phyloP scores from a whole-genome alignment of 257 asterid species.

The Gentiana dahurica region DNA sequence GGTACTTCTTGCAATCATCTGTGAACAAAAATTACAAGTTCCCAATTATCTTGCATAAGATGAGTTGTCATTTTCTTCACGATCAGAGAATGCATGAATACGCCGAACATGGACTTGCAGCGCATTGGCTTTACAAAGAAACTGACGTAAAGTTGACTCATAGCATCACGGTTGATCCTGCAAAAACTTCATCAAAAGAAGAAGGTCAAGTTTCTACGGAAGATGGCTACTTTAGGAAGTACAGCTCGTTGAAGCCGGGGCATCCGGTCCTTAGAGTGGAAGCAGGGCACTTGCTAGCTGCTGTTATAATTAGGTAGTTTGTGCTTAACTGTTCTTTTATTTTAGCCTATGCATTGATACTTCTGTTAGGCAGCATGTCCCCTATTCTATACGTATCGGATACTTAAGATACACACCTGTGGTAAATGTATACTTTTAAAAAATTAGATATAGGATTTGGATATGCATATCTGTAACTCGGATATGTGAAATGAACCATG shows the following conservation, averaged over 20 bases:
- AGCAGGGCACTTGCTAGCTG: constrained; percentile 91
- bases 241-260: constrained; percentile 65
- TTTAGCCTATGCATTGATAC: constrained; percentile 4
- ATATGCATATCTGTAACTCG: no score
- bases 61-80: constrained; percentile 8
- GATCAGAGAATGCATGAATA: constrained; percentile 88
- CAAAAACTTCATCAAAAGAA: constrained; percentile 29
- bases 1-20: constrained; percentile 24
- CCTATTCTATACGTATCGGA: no score
- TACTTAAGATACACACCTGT: no score
- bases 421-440: no score
- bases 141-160: constrained; percentile 52
- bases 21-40: neutral
- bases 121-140: constrained; percentile 98
- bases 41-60: neutral
- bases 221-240: constrained; percentile 39
- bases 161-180: constrained; percentile 36
- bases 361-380: constrained; percentile 9
- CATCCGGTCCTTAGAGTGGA: constrained; percentile 97
- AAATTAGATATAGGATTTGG: no score
- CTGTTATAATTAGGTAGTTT: constrained; percentile 75
- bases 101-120: constrained; percentile 97
- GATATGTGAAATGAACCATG: no score
- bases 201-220: constrained; percentile 46
- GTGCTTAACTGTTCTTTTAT: constrained; percentile 11